Conservation (phyloP, 139 green algal genomes). For the Zygnema cylindricum region DNA sequence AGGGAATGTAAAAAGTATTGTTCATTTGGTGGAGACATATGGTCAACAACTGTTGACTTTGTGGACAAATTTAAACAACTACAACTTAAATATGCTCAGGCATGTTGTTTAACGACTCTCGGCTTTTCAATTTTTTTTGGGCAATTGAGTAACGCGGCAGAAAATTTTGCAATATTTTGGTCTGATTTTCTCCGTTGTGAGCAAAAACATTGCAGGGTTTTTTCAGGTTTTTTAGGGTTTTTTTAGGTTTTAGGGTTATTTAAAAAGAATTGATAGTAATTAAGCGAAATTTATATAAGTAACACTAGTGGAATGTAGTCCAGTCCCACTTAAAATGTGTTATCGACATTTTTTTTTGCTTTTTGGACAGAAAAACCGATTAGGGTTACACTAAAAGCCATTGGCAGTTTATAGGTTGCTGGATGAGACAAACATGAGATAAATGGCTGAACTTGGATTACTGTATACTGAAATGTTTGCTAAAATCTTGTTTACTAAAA, state of each 20-base stretch:
- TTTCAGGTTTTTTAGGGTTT: background rate
- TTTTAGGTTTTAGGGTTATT: no score
- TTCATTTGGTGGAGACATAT: conserved; percentile 76
- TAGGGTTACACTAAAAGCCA: no score
- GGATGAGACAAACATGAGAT: no score
- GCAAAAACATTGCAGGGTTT: background rate
- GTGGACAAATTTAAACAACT: conserved; percentile 86
- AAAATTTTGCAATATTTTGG: background rate
- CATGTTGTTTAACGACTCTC: background rate
- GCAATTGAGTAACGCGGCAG: background rate
- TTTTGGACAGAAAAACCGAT: no score
- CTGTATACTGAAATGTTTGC: no score
- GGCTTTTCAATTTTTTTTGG: background rate
- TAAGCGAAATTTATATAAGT: background rate
- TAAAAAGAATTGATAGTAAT: background rate
- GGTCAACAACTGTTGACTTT: conserved; percentile 74
- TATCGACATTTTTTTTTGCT: no score
- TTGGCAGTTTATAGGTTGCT: no score
- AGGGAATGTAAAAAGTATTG: conserved; percentile 82
- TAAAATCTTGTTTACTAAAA: no score
- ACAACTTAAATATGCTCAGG: conserved; percentile 79
- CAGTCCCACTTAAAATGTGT: no score
- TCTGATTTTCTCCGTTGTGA: no score
- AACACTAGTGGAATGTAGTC: background rate
- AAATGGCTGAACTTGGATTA: no score